Evolutionary conservation across 2,329 filamentous ascomycete species (phyloP).

Genomic region (Escovopsis sp.): DNA sequence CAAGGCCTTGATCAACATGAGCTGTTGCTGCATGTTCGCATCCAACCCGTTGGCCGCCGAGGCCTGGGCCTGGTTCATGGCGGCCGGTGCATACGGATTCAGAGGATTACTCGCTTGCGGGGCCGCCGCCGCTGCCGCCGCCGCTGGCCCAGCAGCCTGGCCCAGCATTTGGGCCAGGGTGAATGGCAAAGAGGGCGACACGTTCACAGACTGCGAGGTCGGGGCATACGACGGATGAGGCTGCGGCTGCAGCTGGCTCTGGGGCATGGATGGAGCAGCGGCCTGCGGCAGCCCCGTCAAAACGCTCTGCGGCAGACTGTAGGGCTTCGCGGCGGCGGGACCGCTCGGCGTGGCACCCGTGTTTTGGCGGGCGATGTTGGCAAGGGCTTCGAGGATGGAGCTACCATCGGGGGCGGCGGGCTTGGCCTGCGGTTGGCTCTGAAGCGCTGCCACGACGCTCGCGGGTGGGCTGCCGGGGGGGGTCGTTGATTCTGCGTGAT

Average conservation of each 20-base stretch:
- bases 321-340: conserved; percentile 28
- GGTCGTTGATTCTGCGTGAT: conserved; percentile 51
- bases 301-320: conserved; percentile 15
- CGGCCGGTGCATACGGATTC: conserved; percentile 13
- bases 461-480: conserved; percentile 47
- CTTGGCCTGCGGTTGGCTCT: conserved; percentile 16
- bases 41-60: conserved; percentile 25
- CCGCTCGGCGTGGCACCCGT: conserved; percentile 30
- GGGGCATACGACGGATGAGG: conserved; percentile 23
- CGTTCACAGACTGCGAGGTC: conserved; percentile 44
- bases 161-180: conserved; percentile 19
- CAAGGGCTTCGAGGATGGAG: conserved; percentile 63
- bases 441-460: conserved; percentile 25
- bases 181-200: conserved; percentile 31
- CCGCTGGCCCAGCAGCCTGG: conserved; percentile 19
- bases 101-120: conserved; percentile 14
- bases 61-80: conserved; percentile 15
- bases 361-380: conserved; percentile 67
- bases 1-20: conserved; percentile 60
- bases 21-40: conserved; percentile 50
- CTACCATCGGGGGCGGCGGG: conserved; percentile 28
- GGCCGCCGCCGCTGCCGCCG: too few species aligned
- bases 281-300: conserved; percentile 17
- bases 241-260: conserved; percentile 14
- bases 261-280: conserved; percentile 16